Conservation (phyloP, 2,329 filamentous ascomycete species). For the Rutstroemia sp. region DNA sequence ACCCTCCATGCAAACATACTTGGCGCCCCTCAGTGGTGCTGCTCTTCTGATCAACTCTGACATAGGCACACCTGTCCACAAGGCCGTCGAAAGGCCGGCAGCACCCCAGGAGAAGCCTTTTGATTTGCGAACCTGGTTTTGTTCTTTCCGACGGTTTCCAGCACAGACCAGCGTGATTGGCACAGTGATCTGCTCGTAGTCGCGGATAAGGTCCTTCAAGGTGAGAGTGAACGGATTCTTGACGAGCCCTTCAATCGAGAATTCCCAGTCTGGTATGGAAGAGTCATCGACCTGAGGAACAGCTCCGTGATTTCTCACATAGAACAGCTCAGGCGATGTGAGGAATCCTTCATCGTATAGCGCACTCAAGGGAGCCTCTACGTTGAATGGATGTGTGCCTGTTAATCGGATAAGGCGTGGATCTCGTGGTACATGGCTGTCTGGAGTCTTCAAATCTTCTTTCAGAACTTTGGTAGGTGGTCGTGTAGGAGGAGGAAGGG, state of each 20-base stretch:
- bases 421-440: slow-evolving; percentile 73
- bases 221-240: slow-evolving; percentile 66
- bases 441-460: slow-evolving; percentile 77
- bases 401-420: slow-evolving; percentile 77
- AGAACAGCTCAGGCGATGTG: slow-evolving; percentile 81
- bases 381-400: slow-evolving; percentile 85
- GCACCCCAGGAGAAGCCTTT: slow-evolving; percentile 94
- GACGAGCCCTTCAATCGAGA: slow-evolving; percentile 78
- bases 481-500: slow-evolving; percentile 60
- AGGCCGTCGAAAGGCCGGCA: slow-evolving; percentile 75
- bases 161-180: slow-evolving; percentile 88
- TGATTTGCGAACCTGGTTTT: slow-evolving; percentile 82
- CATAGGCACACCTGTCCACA: slow-evolving; percentile 80
- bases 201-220: slow-evolving; percentile 61
- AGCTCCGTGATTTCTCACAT: slow-evolving; percentile 82
- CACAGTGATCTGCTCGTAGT: slow-evolving; percentile 76
- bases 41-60: slow-evolving; percentile 63
- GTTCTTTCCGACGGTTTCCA: slow-evolving; percentile 86
- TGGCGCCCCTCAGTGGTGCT: slow-evolving; percentile 60
- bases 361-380: slow-evolving; percentile 72
- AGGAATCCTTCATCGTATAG: slow-evolving; percentile 77
- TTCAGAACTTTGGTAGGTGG: slow-evolving; percentile 54
- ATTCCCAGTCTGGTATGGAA: slow-evolving; percentile 71
- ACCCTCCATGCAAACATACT: slow-evolving; percentile 86
- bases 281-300: slow-evolving; percentile 70